These are phyloP conservation scores for Psilocybe cyanescens DNA, from an alignment of 768 basidiomycete species.

Conservation along the genomic window DNA sequence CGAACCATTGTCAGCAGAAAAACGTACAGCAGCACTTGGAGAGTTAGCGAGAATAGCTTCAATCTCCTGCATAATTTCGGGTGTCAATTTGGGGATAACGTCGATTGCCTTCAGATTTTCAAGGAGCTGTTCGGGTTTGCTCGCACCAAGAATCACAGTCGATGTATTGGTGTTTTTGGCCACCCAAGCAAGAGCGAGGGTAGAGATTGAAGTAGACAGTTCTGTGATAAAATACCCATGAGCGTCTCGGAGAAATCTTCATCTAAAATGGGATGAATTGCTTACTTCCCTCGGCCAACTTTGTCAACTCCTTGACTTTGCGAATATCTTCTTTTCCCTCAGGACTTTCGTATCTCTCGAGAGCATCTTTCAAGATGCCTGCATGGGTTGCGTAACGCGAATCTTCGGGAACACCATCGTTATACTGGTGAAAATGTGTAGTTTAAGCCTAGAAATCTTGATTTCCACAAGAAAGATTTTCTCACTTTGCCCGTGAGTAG, in stretches of 20 bases:
- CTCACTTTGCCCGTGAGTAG: constrained; percentile 76
- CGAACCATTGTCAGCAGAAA: not conserved
- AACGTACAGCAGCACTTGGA: constrained; percentile 43
- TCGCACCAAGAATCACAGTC: constrained; percentile 73
- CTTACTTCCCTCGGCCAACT: constrained; percentile 59
- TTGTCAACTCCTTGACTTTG: constrained; percentile 70
- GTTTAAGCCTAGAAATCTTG: not conserved
- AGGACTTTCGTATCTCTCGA: constrained; percentile 55
- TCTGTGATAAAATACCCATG: constrained; percentile 19
- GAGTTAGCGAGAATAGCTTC: constrained; percentile 67
- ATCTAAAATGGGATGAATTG: not conserved
- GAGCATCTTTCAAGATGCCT: constrained; percentile 54
- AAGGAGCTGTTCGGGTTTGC: constrained; percentile 62
- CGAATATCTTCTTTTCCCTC: constrained; percentile 68
- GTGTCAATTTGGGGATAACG: constrained; percentile 73
- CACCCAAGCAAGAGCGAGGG: constrained; percentile 82
- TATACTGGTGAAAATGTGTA: constrained; percentile 46
- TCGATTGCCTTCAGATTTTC: constrained; percentile 78
- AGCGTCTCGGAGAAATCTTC: not conserved
- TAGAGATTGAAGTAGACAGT: constrained; percentile 51
- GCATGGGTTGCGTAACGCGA: constrained; percentile 67
- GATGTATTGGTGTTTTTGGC: constrained; percentile 69
- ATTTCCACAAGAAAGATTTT: not conserved
- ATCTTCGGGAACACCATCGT: constrained; percentile 74
- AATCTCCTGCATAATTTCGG: constrained; percentile 66